Percentiles rank a stretch among this genome's conserved stretches.
Evolutionary conservation across 2,329 filamentous ascomycete species (phyloP).

Genomic region (Botrytis medusae): DNA sequence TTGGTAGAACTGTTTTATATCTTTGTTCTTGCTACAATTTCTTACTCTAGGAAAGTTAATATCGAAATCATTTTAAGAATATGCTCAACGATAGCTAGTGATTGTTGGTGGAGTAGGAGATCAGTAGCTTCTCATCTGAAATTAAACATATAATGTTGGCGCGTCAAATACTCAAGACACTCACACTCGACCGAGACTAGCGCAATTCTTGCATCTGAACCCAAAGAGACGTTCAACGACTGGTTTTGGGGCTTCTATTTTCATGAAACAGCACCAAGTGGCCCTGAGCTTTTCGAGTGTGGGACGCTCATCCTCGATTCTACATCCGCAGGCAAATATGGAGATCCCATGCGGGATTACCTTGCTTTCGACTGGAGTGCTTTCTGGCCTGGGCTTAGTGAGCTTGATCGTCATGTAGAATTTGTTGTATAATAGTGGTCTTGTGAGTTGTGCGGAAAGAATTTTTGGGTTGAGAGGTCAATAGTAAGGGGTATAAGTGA

Average conservation of each 20-base stretch:
- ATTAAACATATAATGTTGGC: not conserved
- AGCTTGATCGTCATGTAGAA: not conserved
- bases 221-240: not conserved
- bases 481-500: not conserved
- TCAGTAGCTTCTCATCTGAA: not conserved
- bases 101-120: not conserved
- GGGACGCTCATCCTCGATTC: not conserved
- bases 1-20: not conserved
- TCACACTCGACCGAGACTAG: not conserved
- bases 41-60: too few relatives aligned
- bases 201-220: not conserved
- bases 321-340: not conserved
- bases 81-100: not conserved
- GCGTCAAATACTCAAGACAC: not conserved
- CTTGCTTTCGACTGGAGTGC: not conserved
- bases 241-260: not conserved
- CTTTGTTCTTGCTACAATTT: not conserved
- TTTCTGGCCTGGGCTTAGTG: not conserved
- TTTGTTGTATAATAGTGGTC: not conserved
- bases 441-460: not conserved
- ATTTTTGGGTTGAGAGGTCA: not conserved
- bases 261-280: not conserved
- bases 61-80: not conserved
- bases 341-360: not conserved
- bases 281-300: not conserved